phyloP scores from a whole-genome alignment of 768 basidiomycete genomes.

The Lentinula boryana region DNA sequence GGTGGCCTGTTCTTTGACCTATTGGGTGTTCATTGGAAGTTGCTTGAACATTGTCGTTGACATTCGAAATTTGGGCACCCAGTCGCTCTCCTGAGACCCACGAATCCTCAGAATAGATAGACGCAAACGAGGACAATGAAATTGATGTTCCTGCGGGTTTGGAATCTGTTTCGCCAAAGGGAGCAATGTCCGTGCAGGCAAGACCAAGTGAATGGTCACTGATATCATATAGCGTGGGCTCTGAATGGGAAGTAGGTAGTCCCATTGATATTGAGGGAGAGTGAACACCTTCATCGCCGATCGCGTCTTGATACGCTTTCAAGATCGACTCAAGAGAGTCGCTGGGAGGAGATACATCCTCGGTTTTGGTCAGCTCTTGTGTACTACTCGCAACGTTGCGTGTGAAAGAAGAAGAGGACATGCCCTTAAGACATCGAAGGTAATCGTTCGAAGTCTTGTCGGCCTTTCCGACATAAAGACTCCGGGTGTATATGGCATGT shows the following conservation, averaged over 20 bases:
- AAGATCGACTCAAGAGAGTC: slow-evolving; percentile 1
- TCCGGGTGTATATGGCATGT: slow-evolving; percentile 4
- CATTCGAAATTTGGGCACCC: background rate
- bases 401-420: background rate
- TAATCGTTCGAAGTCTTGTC: background rate
- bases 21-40: background rate
- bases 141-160: background rate
- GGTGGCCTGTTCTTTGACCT: background rate
- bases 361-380: background rate
- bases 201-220: background rate
- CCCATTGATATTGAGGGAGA: background rate
- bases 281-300: background rate
- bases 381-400: background rate
- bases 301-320: background rate
- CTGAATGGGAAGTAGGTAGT: background rate
- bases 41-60: too few species aligned
- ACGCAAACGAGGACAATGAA: background rate
- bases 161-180: background rate
- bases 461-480: background rate
- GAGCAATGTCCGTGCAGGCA: background rate
- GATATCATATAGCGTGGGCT: background rate
- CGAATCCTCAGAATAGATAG: background rate
- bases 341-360: background rate
- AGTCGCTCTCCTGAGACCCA: background rate
- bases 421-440: background rate